These are phyloP conservation scores for Daedaleopsis nitida DNA, from an alignment of 768 basidiomycete genomes.

Conservation along the genomic window DNA sequence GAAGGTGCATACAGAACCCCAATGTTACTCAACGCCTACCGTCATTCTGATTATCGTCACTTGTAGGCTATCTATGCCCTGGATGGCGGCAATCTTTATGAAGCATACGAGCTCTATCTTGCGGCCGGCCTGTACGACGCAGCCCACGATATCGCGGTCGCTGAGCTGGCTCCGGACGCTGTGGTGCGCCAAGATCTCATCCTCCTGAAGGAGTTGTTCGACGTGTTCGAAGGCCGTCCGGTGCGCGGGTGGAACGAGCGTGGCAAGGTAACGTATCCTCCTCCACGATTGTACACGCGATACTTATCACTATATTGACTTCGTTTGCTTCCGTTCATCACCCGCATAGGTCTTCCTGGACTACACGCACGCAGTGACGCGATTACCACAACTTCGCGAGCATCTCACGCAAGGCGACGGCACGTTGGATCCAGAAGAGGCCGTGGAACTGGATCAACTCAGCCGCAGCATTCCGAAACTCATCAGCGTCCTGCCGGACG, in stretches of 20 bases:
- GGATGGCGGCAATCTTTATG: slow-evolving; percentile 60
- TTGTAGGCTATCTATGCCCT: slow-evolving; percentile 67
- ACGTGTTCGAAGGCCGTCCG: slow-evolving; percentile 54
- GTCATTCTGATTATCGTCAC: not conserved
- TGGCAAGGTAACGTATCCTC: slow-evolving; percentile 63
- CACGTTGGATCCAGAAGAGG: slow-evolving; percentile 46
- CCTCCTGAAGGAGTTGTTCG: slow-evolving; percentile 71
- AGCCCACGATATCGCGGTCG: slow-evolving; percentile 84
- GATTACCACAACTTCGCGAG: slow-evolving; percentile 56
- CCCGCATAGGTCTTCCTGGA: slow-evolving; percentile 78
- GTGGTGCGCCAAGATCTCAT: slow-evolving; percentile 60
- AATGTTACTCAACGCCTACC: not conserved
- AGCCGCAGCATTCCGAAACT: slow-evolving; percentile 61
- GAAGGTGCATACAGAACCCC: slow-evolving; percentile 50
- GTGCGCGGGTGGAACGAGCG: slow-evolving; percentile 81
- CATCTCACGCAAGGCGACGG: slow-evolving; percentile 42
- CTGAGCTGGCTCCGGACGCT: slow-evolving; percentile 87
- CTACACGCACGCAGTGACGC: slow-evolving; percentile 64
- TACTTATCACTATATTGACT: not conserved
- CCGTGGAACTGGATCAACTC: slow-evolving; percentile 61
- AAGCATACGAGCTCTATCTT: slow-evolving; percentile 78
- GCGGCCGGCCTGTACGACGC: slow-evolving; percentile 66
- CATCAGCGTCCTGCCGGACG: slow-evolving; percentile 68
- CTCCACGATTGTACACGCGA: not conserved
- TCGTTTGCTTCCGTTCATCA: not conserved